phyloP scores from a whole-genome alignment of 2,329 filamentous ascomycete genomes.

The Venturiaceae sp. region DNA sequence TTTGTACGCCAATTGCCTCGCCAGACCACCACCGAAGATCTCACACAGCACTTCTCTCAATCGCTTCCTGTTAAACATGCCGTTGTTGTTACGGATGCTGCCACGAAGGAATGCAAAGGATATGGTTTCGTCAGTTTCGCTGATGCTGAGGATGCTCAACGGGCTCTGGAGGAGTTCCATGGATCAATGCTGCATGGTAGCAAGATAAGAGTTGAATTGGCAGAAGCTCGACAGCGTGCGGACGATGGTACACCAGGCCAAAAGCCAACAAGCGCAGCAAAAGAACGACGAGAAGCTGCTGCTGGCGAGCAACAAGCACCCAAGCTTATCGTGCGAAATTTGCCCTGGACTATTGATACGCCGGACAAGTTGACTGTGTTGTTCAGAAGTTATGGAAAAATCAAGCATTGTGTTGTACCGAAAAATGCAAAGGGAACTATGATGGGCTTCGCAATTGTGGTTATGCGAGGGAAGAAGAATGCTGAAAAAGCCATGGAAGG shows the following conservation, averaged over 20 bases:
- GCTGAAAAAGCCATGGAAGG: slow-evolving; percentile 78
- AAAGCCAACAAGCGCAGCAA: slow-evolving; percentile 52
- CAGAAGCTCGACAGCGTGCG: slow-evolving; percentile 71
- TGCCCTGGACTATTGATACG: slow-evolving; percentile 92
- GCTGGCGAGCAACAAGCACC: slow-evolving; percentile 45
- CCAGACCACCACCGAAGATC: slow-evolving; percentile 66
- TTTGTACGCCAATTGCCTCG: slow-evolving; percentile 84
- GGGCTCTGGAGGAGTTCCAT: slow-evolving; percentile 73
- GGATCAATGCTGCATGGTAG: slow-evolving; percentile 68
- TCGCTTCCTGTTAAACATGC: slow-evolving; percentile 94
- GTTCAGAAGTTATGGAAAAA: slow-evolving; percentile 83
- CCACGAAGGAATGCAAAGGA: slow-evolving; percentile 79
- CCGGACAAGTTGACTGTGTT: slow-evolving; percentile 68
- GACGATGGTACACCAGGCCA: slow-evolving; percentile 10
- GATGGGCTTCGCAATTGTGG: slow-evolving; percentile 84
- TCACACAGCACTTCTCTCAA: slow-evolving; percentile 87
- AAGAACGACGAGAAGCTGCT: slow-evolving; percentile 36
- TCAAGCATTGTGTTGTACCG: slow-evolving; percentile 79
- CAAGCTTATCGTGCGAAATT: slow-evolving; percentile 80
- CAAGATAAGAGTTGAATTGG: slow-evolving; percentile 77
- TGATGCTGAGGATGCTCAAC: slow-evolving; percentile 79
- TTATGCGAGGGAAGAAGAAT: slow-evolving; percentile 79
- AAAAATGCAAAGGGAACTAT: slow-evolving; percentile 48
- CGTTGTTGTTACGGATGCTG: slow-evolving; percentile 77
- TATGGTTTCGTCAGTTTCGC: slow-evolving; percentile 97